Base-by-base conservation (phyloP, 2,329 filamentous ascomycete species). In the Pochonia chlamydosporia region DNA sequence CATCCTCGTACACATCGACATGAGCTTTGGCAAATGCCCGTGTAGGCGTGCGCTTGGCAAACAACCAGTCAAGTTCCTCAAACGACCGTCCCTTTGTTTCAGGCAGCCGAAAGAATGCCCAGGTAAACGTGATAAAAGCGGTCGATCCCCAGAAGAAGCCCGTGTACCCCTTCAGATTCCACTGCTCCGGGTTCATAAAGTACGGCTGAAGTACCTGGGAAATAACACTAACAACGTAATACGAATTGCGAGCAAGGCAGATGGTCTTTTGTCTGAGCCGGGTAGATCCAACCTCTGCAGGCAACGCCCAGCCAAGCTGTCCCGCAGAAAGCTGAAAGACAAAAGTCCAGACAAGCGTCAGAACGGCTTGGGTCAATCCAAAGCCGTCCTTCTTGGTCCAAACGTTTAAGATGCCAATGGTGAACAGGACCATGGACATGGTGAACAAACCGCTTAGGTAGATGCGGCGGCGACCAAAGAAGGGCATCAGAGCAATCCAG, bases 31-130 rank as follows among this genome's bases (percentile, higher is more conserved):
- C 23, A 43, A 43, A 43, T 14, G 41, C 41, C 10, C 41, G 28
- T 6, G 41, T 33, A n/a, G 41, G 26, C 28, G 25, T 43, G 25
- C 21, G 16, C 41, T 33, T 43, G 26, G 28, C 41, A 56, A 81
- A 81, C 36, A 81, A 55, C 10, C 73, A 63, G 45, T 79, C 76
- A 1, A 81, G 64, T 59, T 80, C 75, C 53, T 75, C 74, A 40
- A 76, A 72, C 0, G 72, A 74, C 20, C 73, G 66, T 3, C 67
- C 72, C 36, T 71, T 72, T 1, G 74, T 71, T 59, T 81, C 78
- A 5, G 74, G 75, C 7, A 78, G 59, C 18, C 71, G 73, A 56
- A 75, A 68, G 49, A 68, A 74, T 49, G 75, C 61, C 63, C 62
- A 65, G 14, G 59, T 25, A 8, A 62, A 58, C 7, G 60, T 54